Evolutionary conservation across 2,329 filamentous ascomycete species (phyloP).

Genomic region (Eutypella sp.): DNA sequence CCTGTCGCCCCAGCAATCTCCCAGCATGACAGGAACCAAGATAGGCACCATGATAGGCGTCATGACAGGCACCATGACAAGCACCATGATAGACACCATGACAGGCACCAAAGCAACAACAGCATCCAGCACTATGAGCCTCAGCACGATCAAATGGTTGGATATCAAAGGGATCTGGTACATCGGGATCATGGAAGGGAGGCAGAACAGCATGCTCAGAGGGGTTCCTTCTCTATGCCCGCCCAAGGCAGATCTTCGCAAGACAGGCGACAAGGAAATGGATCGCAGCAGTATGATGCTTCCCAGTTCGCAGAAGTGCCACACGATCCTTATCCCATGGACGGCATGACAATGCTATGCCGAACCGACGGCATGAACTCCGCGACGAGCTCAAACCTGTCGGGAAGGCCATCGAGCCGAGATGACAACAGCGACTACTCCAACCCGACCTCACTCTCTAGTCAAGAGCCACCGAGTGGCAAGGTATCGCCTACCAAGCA

Average conservation of each 20-base stretch:
- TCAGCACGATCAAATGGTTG: conserved; percentile 11
- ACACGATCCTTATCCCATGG: conserved; percentile 88
- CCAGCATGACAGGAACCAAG: too few relatives aligned
- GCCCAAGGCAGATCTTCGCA: too few relatives aligned
- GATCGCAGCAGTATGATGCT: conserved; percentile 37
- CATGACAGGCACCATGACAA: neutral
- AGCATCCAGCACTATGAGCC: conserved; percentile 27
- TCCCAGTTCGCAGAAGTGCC: conserved; percentile 67
- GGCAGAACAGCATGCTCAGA: neutral
- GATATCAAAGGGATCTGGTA: neutral
- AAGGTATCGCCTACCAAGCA: conserved; percentile 71
- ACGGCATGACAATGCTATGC: conserved; percentile 98
- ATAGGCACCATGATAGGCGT: neutral
- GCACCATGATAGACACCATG: neutral
- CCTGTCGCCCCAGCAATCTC: conserved; percentile 16
- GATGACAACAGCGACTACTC: conserved; percentile 91
- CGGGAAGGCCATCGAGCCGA: conserved; percentile 72
- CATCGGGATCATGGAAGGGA: neutral
- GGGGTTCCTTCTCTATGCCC: conserved; percentile 4
- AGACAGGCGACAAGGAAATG: conserved; percentile 19
- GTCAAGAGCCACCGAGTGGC: conserved; percentile 71
- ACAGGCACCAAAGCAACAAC: neutral
- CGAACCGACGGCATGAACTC: conserved; percentile 63
- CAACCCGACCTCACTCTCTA: conserved; percentile 82
- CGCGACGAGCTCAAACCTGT: conserved; percentile 35